Conservation (phyloP, 352 stramenopile genomes). For the Phytophthora pinifolia region DNA sequence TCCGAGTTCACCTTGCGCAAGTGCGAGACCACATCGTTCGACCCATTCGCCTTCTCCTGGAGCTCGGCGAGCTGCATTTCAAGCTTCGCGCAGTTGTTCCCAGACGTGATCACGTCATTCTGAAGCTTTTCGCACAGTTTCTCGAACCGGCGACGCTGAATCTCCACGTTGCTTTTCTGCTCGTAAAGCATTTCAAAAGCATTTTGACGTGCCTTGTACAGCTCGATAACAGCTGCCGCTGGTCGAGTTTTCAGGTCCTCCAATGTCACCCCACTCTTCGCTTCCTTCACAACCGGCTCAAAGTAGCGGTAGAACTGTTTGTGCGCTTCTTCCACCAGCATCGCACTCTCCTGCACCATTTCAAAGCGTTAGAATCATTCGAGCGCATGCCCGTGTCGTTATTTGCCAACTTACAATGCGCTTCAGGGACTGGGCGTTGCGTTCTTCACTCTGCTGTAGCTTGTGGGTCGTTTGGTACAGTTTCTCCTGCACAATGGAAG, state of each 20-base stretch:
- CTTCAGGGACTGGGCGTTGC: slow-evolving; percentile 41
- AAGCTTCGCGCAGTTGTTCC: slow-evolving; percentile 50
- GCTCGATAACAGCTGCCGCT: slow-evolving; percentile 43
- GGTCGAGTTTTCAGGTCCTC: slow-evolving; percentile 49
- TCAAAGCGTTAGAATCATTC: slow-evolving; percentile 5
- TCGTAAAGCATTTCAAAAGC: slow-evolving; percentile 62
- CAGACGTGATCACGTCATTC: slow-evolving; percentile 42
- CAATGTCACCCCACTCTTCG: slow-evolving; percentile 40
- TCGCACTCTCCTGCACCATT: slow-evolving; percentile 37
- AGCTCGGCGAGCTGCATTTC: slow-evolving; percentile 46
- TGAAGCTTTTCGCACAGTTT: slow-evolving; percentile 54
- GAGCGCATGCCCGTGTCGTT: neutral
- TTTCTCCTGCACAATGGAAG: slow-evolving; percentile 64
- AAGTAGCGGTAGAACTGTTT: slow-evolving; percentile 55
- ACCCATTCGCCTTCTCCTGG: slow-evolving; percentile 43
- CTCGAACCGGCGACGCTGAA: slow-evolving; percentile 48
- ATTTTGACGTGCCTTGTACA: slow-evolving; percentile 60
- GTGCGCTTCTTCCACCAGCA: slow-evolving; percentile 42
- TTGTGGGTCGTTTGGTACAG: slow-evolving; percentile 55
- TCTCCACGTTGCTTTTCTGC: slow-evolving; percentile 53
- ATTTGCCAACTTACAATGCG: slow-evolving; percentile 44
- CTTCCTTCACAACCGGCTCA: slow-evolving; percentile 44
- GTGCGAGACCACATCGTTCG: slow-evolving; percentile 40
- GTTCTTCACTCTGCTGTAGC: slow-evolving; percentile 54
- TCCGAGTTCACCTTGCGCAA: slow-evolving; percentile 61